A percentile compares a stretch with the other conserved stretches of the same genome.
phyloP scores from a whole-genome alignment of 2,329 filamentous ascomycete genomes.

The Pseudogymnoascus sp. region DNA sequence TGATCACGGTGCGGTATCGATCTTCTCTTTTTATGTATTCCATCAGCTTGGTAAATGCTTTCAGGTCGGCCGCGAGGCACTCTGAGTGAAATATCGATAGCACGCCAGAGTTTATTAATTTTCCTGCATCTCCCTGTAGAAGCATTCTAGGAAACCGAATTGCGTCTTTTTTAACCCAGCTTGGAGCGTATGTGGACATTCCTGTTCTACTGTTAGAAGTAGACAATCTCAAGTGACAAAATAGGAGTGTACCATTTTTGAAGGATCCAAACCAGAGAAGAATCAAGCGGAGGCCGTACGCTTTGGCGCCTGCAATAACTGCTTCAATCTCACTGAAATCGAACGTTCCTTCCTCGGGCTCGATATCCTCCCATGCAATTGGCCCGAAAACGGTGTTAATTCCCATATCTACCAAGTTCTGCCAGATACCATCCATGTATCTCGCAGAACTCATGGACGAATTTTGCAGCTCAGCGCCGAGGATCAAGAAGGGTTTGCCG shows the following conservation, averaged over 20 bases:
- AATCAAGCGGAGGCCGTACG: constrained; percentile 32
- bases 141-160: constrained; percentile 26
- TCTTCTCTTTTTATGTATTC: constrained; percentile 19
- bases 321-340: constrained; percentile 35
- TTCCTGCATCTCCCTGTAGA: constrained; percentile 21
- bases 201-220: constrained; percentile 15
- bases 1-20: constrained; percentile 37
- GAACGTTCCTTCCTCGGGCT: constrained; percentile 36
- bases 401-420: constrained; percentile 33
- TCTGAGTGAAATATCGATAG: constrained; percentile 32
- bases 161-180: constrained; percentile 31
- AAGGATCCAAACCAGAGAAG: constrained; percentile 41
- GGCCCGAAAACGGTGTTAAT: constrained; percentile 39
- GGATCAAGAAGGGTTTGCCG: constrained; percentile 36
- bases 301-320: constrained; percentile 31
- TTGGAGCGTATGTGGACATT: constrained; percentile 31
- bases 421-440: constrained; percentile 38
- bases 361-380: constrained; percentile 40
- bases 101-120: constrained; percentile 26
- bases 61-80: constrained; percentile 30
- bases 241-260: constrained; percentile 34
- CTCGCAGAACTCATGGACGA: constrained; percentile 37
- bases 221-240: background rate
- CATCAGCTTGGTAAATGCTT: constrained; percentile 33
- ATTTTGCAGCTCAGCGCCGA: constrained; percentile 40